phyloP scores from a whole-genome alignment of 441 rosid genomes.

The Mallotus repandus region DNA sequence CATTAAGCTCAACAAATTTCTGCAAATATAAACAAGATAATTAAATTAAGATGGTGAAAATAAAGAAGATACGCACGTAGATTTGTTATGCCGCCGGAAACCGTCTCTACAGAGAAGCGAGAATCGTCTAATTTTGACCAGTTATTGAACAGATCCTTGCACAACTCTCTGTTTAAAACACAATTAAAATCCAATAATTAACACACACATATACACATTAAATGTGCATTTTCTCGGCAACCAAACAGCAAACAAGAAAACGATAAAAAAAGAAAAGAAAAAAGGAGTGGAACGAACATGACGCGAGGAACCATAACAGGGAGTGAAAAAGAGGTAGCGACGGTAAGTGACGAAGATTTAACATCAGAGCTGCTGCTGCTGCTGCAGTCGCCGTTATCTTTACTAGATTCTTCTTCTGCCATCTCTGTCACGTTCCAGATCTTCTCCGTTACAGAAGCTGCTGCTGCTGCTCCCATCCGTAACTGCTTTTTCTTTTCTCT shows the following conservation, averaged over 20 bases:
- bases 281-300: slow-evolving; percentile 61
- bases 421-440: slow-evolving; percentile 45
- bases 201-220: no score
- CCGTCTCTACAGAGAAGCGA: slow-evolving; percentile 64
- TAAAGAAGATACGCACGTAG: slow-evolving; percentile 49
- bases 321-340: slow-evolving; percentile 55
- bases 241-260: neutral
- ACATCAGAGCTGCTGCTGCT: slow-evolving; percentile 10
- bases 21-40: no score
- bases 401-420: slow-evolving; percentile 14
- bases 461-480: neutral
- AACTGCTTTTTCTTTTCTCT: no score
- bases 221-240: slow-evolving; percentile 1
- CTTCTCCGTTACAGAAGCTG: slow-evolving; percentile 22
- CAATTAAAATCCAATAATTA: neutral
- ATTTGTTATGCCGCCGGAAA: slow-evolving; percentile 97
- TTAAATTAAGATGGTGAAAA: no score
- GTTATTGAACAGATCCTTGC: slow-evolving; percentile 81
- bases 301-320: slow-evolving; percentile 53
- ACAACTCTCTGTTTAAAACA: slow-evolving; percentile 48
- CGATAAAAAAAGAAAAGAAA: neutral
- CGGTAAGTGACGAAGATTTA: slow-evolving; percentile 45
- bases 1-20: neutral
- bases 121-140: slow-evolving; percentile 74
- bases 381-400: neutral